Evolutionary conservation across 768 basidiomycete genomes (phyloP).

Genomic region (Boletales sp.): DNA sequence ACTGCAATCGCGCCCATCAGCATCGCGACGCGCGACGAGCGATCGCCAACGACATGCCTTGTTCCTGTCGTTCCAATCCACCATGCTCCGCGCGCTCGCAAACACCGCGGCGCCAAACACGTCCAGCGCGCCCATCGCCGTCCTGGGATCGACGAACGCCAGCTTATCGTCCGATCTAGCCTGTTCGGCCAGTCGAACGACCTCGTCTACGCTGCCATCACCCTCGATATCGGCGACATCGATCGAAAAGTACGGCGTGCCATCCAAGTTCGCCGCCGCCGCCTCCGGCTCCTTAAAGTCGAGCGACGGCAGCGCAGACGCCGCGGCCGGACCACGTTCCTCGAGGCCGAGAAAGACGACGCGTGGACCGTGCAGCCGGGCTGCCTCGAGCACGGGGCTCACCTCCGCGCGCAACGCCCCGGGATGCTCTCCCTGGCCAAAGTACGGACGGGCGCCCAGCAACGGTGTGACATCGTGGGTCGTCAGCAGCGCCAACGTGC

Average conservation of each 20-base stretch:
- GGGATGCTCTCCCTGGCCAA: constrained; percentile 61
- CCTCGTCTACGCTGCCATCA: constrained; percentile 39
- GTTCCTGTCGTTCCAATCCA: constrained; percentile 93
- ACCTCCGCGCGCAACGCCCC: constrained; percentile 27
- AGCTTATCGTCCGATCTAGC: constrained; percentile 38
- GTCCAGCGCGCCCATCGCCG: constrained; percentile 54
- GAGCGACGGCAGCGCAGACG: constrained; percentile 57
- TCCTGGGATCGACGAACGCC: constrained; percentile 65
- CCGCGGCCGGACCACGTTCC: constrained; percentile 46
- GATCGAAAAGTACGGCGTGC: constrained; percentile 83
- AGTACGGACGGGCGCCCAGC: constrained; percentile 65
- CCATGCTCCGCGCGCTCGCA: constrained; percentile 73
- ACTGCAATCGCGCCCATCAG: constrained; percentile 42
- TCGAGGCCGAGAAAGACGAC: constrained; percentile 81
- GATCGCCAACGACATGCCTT: constrained; percentile 43
- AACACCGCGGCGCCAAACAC: constrained; percentile 70
- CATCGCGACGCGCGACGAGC: not conserved
- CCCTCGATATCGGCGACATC: constrained; percentile 60
- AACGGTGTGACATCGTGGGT: constrained; percentile 61
- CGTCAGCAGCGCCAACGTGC: constrained; percentile 49
- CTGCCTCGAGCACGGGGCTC: constrained; percentile 44
- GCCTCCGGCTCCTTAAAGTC: constrained; percentile 57
- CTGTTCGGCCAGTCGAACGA: constrained; percentile 37
- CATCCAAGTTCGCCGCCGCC: constrained; percentile 59
- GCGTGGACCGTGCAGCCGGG: constrained; percentile 54